Evolutionary conservation across 225 moss, liverwort and hornwort species (phyloP), one percentile per base, ranked within the genome.

Genomic region (Pleurozium schreberi): DNA sequence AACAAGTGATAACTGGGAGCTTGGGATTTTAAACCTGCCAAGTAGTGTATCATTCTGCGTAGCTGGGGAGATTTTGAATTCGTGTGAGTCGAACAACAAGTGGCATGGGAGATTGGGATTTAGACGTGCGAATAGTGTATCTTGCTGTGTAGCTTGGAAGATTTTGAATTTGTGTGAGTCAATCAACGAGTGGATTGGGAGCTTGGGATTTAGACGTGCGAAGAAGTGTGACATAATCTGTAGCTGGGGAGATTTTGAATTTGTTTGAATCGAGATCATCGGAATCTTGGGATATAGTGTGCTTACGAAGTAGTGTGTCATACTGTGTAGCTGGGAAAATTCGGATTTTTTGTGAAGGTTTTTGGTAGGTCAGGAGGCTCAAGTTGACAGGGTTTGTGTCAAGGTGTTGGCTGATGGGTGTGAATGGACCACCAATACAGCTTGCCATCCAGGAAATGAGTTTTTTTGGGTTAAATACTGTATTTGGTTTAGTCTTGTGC

Each of bases 371-470:
- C n/a, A 10, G 12, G 61, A 52, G 81, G 30, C 63, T 63, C 34
- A 33, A 58, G 70, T 60, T 61, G 87, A 50, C 60, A 75, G 75
- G 55, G 47, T 67, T 69, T 82, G n/a, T 73, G 61, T 61, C 21
- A 52, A n/a, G 47, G 62, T 61, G 69, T 45, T 86, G 52, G 12
- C 42, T 70, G 77, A 81, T 90, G 50, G 53, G 86, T 64, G 82
- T 59, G 82, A 82, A 23, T 36, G 17, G 23, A 2, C 82, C 64
- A 7, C 50, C 36, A 53, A 58, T 85, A 65, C 92, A 95, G 96
- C 96, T 95, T 92, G 95, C 94, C 49, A 92, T 92, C 93, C 66
- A 38, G 66, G 50, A 64, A 66, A 66, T 50, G 66, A 66, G 25
- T 62, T 8, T 27, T 64, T 83, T 83, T 38, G 5, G 50, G 45